Percentiles rank a stretch among this genome's conserved stretches.
Conservation (phyloP, 164 flowering plant species). For the Houttuynia cordata region DNA sequence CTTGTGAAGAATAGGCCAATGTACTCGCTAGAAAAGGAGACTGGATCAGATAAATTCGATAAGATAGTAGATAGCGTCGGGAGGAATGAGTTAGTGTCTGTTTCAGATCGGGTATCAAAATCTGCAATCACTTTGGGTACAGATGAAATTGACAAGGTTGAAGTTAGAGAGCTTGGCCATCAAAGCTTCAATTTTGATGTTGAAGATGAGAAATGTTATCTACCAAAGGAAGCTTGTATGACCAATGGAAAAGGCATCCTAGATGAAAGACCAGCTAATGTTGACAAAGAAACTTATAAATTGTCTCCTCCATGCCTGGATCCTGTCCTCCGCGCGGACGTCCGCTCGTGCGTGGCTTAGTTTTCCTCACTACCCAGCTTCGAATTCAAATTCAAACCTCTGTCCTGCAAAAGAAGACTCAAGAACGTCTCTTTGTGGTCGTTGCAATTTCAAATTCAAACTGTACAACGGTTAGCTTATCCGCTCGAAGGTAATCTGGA, state of each 20-base stretch:
- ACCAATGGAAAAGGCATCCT: not conserved
- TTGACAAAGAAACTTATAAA: not conserved
- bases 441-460: too few species aligned
- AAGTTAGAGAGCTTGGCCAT: too few species aligned
- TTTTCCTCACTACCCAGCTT: too few species aligned
- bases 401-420: too few species aligned
- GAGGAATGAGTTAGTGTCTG: not conserved
- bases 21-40: conserved; percentile 12
- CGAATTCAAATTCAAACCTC: too few species aligned
- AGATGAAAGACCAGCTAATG: not conserved
- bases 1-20: conserved; percentile 1
- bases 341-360: too few species aligned
- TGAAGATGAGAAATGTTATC: not conserved
- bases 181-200: too few species aligned
- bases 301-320: too few species aligned
- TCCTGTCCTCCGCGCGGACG: too few species aligned
- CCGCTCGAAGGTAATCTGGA: too few species aligned
- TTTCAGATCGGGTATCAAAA: not conserved
- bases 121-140: not conserved
- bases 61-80: not conserved
- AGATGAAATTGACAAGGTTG: not conserved
- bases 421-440: too few species aligned
- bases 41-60: conserved; percentile 6
- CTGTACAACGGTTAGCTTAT: too few species aligned
- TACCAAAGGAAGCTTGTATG: not conserved